Base-by-base conservation (phyloP, 75 land plant species). In the Azolla pinnata region DNA sequence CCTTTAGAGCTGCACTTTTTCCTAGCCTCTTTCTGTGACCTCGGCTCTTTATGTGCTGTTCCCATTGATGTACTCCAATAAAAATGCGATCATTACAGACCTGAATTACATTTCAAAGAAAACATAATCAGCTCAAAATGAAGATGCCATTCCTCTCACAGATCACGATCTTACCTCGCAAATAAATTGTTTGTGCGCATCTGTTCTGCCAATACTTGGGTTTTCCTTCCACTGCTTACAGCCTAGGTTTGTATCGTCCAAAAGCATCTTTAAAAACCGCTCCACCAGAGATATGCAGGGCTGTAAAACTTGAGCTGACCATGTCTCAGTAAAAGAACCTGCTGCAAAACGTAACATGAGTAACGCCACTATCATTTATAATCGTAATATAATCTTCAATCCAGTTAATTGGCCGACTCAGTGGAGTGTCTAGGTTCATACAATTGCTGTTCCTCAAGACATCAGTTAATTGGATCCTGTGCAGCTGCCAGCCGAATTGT, bases 401-500 rank as follows among this genome's bases (percentile, higher is more conserved):
- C 40, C 5, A 35, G n/a, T n/a, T n/a, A n/a, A n/a, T n/a, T n/a
- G n/a, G n/a, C n/a, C n/a, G n/a, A n/a, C n/a, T n/a, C n/a, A n/a
- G n/a, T n/a, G n/a, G n/a, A n/a, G n/a, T n/a, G n/a, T n/a, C n/a
- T n/a, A n/a, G n/a, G n/a, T n/a, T n/a, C n/a, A n/a, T n/a, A n/a
- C n/a, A n/a, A n/a, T n/a, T n/a, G 12, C 40, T 12, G 9, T 49
- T 4, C 18, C 23, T 49, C 18, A 85, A 62, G 33, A 65, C 75
- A 46, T 71, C 71, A 35, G 84, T 81, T 44, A 67, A 62, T 67
- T 79, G 80, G 34, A 85, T 33, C 30, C 59, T 54, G 44, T 85
- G 77, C n/a, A 85, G 58, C 28, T 79, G 32, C 88, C 88, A 81
- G 8, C 82, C 79, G 64, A 67, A 85, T 35, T 72, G 57, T 20